phyloP scores from a whole-genome alignment of 73 alveolate genomes.

The Paramecium octaurelia region DNA sequence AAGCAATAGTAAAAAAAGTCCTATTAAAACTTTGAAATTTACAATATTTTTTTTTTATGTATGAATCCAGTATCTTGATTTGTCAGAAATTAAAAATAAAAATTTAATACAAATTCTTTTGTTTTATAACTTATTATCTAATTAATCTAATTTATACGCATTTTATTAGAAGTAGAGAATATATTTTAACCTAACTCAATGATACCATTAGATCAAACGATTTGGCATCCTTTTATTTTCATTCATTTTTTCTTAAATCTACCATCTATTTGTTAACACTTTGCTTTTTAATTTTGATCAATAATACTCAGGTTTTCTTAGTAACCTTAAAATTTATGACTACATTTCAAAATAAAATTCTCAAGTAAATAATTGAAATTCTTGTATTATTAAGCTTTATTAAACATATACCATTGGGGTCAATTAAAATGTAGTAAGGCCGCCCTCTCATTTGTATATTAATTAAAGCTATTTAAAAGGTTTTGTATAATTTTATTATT shows the following conservation, averaged over 20 bases:
- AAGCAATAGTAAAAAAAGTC: not conserved
- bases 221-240: not conserved
- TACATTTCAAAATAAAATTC: not conserved
- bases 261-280: not conserved
- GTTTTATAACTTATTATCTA: not conserved
- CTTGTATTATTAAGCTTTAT: not conserved
- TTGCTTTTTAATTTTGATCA: not conserved
- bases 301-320: not conserved
- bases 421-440: not conserved
- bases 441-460: not conserved
- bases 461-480: not conserved
- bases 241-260: not conserved
- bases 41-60: not conserved
- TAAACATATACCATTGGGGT: not conserved
- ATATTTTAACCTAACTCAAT: not conserved
- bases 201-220: not conserved
- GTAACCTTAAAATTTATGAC: not conserved
- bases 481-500: not conserved
- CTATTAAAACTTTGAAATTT: constrained; percentile 26
- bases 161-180: not conserved
- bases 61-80: not conserved
- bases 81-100: not conserved
- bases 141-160: not conserved
- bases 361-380: not conserved
- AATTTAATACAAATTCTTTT: not conserved